Percentiles rank a stretch among this genome's conserved stretches.
These are phyloP conservation scores for Alternaria conjuncta DNA, from an alignment of 2,329 filamentous ascomycete genomes.

Conservation along the genomic window DNA sequence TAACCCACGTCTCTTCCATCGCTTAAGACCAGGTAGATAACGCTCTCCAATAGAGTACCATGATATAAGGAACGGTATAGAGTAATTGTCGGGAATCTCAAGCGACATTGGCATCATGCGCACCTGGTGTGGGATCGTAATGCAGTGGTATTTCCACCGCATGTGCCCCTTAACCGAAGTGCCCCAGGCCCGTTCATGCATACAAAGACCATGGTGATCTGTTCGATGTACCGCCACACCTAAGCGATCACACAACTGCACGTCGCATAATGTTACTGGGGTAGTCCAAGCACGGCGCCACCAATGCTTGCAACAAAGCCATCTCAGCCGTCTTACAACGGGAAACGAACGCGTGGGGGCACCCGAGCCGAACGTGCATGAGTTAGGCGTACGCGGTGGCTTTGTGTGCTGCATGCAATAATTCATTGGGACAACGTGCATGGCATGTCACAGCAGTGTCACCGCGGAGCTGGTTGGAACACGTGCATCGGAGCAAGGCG, in stretches of 20 bases:
- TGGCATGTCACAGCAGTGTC: background rate
- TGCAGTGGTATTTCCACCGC: background rate
- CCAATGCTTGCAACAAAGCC: background rate
- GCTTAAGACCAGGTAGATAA: background rate
- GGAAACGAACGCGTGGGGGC: constrained; percentile 13
- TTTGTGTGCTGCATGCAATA: constrained; percentile 4
- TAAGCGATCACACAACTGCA: background rate
- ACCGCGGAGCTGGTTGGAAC: constrained; percentile 8
- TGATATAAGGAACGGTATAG: background rate
- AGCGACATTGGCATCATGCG: background rate
- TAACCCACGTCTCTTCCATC: background rate
- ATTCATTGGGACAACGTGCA: constrained; percentile 8
- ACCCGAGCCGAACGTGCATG: constrained; percentile 5
- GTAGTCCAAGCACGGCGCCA: background rate
- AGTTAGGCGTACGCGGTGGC: background rate
- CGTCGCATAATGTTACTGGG: background rate
- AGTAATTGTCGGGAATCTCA: background rate
- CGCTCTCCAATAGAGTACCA: background rate
- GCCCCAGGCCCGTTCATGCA: background rate
- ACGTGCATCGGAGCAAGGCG: constrained; percentile 6
- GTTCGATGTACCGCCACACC: background rate
- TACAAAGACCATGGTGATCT: background rate
- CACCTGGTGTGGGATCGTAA: background rate
- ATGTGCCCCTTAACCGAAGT: background rate
- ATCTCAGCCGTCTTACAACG: background rate